Percentiles rank a stretch among this genome's conserved stretches.
Evolutionary conservation across 352 stramenopile species (phyloP).

Genomic region (Thalassiosira oceanica): DNA sequence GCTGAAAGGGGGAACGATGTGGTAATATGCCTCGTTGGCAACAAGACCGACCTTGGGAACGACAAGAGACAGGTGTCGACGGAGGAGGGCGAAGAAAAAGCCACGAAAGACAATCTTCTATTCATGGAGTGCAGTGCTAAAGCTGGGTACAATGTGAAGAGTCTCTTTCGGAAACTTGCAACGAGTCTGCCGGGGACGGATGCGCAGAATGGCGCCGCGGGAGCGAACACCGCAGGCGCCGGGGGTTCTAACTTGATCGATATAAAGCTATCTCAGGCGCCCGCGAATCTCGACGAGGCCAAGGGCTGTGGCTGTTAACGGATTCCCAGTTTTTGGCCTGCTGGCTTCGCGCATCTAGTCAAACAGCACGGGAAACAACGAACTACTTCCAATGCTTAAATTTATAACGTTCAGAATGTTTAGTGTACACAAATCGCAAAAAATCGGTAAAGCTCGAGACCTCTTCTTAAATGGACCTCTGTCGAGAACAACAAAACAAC

Average conservation of each 20-base stretch:
- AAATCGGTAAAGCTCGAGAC: too few species aligned
- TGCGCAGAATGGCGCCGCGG: slow-evolving; percentile 67
- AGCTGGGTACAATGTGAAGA: slow-evolving; percentile 97
- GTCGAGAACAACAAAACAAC: too few species aligned
- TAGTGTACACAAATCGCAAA: too few species aligned
- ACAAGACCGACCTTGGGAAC: slow-evolving; percentile 98
- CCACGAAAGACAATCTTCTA: slow-evolving; percentile 96
- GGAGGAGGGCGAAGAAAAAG: slow-evolving; percentile 97
- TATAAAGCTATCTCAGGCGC: slow-evolving; percentile 78
- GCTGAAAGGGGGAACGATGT: slow-evolving; percentile 97
- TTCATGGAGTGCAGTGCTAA: slow-evolving; percentile 99
- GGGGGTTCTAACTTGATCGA: slow-evolving; percentile 72
- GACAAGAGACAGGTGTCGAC: slow-evolving; percentile 90
- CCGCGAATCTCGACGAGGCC: slow-evolving; percentile 80
- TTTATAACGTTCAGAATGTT: too few species aligned
- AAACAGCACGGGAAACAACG: too few species aligned
- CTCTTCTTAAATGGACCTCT: too few species aligned
- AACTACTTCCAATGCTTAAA: too few species aligned
- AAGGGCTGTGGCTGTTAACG: slow-evolving; percentile 71
- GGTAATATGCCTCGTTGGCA: slow-evolving; percentile 99
- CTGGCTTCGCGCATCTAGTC: too few species aligned
- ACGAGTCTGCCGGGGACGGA: slow-evolving; percentile 95
- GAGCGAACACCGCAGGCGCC: slow-evolving; percentile 5
- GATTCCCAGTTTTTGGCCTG: too few species aligned
- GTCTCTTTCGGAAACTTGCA: slow-evolving; percentile 97